Evolutionary conservation across 192 early-diverging fungal genomes (phyloP).

Genomic region (Linnemannia exigua): DNA sequence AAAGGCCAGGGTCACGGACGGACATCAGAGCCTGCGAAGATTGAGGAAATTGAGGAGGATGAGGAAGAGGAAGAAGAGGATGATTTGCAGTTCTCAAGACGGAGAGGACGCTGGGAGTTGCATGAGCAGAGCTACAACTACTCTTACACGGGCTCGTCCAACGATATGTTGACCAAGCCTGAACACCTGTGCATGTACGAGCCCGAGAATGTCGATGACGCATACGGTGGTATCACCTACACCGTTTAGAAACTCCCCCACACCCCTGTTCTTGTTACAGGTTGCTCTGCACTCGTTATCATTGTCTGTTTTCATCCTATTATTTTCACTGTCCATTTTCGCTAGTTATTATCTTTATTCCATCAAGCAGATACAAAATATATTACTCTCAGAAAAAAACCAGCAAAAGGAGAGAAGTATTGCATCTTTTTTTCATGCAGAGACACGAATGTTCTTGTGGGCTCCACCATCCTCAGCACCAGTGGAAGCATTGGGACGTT

Average conservation of each 20-base stretch:
- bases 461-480: not conserved
- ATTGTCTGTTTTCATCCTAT: not conserved
- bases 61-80: slow-evolving; percentile 54
- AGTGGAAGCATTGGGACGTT: not conserved
- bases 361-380: no score
- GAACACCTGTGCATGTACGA: slow-evolving; percentile 75
- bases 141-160: slow-evolving; percentile 59
- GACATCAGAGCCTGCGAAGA: slow-evolving; percentile 35
- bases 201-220: slow-evolving; percentile 58
- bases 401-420: no score
- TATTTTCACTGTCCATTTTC: not conserved
- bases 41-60: slow-evolving; percentile 9
- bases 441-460: not conserved
- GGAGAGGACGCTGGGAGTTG: slow-evolving; percentile 87
- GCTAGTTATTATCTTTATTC: no score
- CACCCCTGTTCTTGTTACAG: not conserved
- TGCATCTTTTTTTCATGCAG: not conserved
- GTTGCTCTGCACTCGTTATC: not conserved
- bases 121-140: slow-evolving; percentile 95
- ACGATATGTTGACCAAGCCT: slow-evolving; percentile 60
- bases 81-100: slow-evolving; percentile 56
- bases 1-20: slow-evolving; percentile 27
- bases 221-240: slow-evolving; percentile 46
- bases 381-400: no score
- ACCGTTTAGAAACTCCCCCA: slow-evolving; percentile 14